Percentiles rank a stretch among this genome's conserved stretches.
These are phyloP conservation scores for Cryptococcus jaspeensis DNA, from an alignment of 1,284 basidiomycete species.

Conservation along the genomic window DNA sequence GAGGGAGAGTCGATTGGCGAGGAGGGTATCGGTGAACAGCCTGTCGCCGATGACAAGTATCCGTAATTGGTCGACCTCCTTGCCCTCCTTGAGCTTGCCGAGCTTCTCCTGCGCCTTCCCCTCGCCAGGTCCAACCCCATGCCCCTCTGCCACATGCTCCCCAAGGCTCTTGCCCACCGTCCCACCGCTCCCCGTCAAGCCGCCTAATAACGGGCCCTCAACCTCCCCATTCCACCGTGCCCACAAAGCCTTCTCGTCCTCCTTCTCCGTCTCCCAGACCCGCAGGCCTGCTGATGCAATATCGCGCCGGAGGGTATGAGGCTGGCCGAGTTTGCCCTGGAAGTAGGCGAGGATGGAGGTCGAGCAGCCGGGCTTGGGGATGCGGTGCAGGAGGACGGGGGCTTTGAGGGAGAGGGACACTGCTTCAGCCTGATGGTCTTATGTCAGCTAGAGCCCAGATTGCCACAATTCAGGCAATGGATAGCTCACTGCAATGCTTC, in stretches of 20 bases:
- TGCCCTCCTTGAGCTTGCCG: slow-evolving; percentile 2
- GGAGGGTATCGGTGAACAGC: slow-evolving; percentile 83
- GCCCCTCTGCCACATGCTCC: background rate
- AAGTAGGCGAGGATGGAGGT: slow-evolving; percentile 65
- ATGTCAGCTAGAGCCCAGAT: background rate
- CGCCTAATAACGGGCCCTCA: slow-evolving; percentile 39
- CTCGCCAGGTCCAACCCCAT: background rate
- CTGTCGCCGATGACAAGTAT: slow-evolving; percentile 86
- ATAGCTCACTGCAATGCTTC: slow-evolving; percentile 69
- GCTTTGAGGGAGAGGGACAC: slow-evolving; percentile 72
- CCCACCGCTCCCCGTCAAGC: slow-evolving; percentile 3
- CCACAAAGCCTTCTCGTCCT: slow-evolving; percentile 26
- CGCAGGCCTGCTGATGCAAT: slow-evolving; percentile 7
- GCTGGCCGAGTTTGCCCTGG: slow-evolving; percentile 27
- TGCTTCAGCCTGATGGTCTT: slow-evolving; percentile 68
- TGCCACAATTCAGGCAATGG: background rate
- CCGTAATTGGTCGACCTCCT: slow-evolving; percentile 13
- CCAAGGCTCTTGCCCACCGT: background rate
- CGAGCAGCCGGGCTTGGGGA: slow-evolving; percentile 78
- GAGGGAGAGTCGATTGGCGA: slow-evolving; percentile 66
- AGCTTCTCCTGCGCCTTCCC: background rate
- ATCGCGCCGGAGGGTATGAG: slow-evolving; percentile 16
- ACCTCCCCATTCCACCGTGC: slow-evolving; percentile 28
- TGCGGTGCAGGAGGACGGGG: slow-evolving; percentile 75
- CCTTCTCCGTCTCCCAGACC: slow-evolving; percentile 25